phyloP scores from a whole-genome alignment of 345 rosid genomes.

The Moricandia arvensis region DNA sequence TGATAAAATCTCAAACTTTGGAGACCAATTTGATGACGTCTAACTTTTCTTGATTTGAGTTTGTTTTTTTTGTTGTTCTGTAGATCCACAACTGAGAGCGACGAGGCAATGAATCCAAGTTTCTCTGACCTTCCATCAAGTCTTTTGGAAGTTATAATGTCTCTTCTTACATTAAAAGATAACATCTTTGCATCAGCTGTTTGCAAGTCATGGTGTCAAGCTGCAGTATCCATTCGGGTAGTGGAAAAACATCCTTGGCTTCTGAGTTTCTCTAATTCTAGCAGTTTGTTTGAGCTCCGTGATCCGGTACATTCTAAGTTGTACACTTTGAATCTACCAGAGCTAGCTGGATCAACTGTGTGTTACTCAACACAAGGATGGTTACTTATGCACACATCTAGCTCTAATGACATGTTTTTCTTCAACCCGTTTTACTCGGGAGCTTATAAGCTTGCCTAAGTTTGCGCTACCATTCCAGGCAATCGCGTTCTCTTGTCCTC shows the following conservation, averaged over 20 bases:
- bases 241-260: not conserved
- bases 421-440: conserved; percentile 3
- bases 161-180: not conserved
- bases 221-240: not conserved
- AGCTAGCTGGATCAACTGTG: not conserved
- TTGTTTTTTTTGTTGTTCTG: not conserved
- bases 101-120: not conserved
- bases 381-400: not conserved
- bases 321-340: not conserved
- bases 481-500: not conserved
- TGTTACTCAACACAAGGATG: not conserved
- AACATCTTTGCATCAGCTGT: not conserved
- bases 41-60: not conserved
- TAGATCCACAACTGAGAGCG: not conserved
- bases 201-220: not conserved
- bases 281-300: not conserved
- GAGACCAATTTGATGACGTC: not conserved
- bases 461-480: not conserved
- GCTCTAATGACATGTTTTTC: not conserved
- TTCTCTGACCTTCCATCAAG: not conserved
- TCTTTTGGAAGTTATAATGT: conserved; percentile 7
- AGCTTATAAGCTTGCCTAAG: not conserved
- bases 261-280: not conserved
- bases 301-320: not conserved
- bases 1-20: not conserved